Percentiles rank a stretch among this genome's conserved stretches.
Evolutionary conservation across 148 eudicot genomes (phyloP).

Genomic region (Hydrangea macrophylla): DNA sequence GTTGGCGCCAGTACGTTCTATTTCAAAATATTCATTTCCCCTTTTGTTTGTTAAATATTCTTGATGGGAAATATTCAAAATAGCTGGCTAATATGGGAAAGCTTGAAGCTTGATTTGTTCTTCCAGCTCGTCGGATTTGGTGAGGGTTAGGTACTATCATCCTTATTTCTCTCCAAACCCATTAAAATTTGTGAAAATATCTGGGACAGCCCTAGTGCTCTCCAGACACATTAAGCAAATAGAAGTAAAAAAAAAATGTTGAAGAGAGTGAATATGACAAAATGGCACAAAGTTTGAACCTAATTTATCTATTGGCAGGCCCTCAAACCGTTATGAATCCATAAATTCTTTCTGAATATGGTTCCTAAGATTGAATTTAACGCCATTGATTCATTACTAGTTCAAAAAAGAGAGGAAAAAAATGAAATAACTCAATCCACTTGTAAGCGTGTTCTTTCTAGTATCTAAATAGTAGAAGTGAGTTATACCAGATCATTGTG

Average conservation of each 20-base stretch:
- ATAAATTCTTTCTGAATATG: background rate
- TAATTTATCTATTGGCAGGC: background rate
- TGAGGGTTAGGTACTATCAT: background rate
- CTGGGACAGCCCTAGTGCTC: background rate
- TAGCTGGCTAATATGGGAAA: background rate
- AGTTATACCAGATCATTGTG: background rate
- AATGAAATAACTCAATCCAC: too few relatives aligned
- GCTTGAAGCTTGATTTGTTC: background rate
- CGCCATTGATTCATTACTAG: too few relatives aligned
- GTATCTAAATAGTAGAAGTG: background rate
- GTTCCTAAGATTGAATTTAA: background rate
- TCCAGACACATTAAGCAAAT: background rate
- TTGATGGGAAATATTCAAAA: too few relatives aligned
- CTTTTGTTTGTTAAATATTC: background rate
- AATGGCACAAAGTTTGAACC: background rate
- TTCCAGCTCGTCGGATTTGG: background rate
- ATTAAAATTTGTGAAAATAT: background rate
- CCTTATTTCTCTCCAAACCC: background rate
- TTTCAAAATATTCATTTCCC: background rate
- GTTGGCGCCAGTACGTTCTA: slow-evolving; percentile 56
- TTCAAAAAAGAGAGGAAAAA: too few relatives aligned
- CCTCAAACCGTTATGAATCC: background rate
- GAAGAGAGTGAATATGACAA: background rate
- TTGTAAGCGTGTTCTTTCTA: background rate
- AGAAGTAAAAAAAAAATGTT: background rate